Evolutionary conservation across 192 early-diverging fungal species (phyloP), one percentile per base, ranked within the genome.

Genomic region (Coemansia sp.): DNA sequence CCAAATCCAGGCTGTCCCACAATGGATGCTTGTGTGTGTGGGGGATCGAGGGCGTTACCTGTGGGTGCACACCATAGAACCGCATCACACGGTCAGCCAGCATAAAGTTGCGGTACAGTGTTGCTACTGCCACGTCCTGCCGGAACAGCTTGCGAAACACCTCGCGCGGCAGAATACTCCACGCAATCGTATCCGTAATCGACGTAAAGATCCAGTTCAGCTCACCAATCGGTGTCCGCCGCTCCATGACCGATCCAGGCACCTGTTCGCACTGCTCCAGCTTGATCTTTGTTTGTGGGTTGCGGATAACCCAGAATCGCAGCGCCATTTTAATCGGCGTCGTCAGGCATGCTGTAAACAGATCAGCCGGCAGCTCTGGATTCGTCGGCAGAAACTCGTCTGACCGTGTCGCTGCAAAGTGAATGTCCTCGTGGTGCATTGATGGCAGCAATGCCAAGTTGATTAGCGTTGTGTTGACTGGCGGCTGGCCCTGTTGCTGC

Each of bases 161-260:
- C 40, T 96, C 95, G 26, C 87, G 87, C 2, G 92, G 87, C 17
- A 99, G 72, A 32, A 90, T 90, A 68, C 85, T 93, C 97, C 97
- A 99, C 7, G 97, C 97, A 58, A 99, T 99, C 6, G 95, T 97
- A 72, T 99, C 97, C 0, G 94, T 99, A 42, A 99, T 92, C 22
- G 97, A 89, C 4, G 95, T 97, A 66, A 99, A 97, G 15, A 99
- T 95, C 97, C 97, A 99, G 65, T 97, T 97, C 55, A 99, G 83
- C 80, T 99, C 97, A 41, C 97, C 97, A 12, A 97, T 81, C 0
- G 97, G 93, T 15, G 97, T 95, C 15, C 93, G 85, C 33, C 97
- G 87, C 60, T 97, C 95, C 67, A 90, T 90, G 24, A 92, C 77
- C 26, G 88, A 78, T 29, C 97, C 97, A 3, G 95, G 95, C 26